Evolutionary conservation across 192 early-diverging fungal genomes (phyloP).

Genomic region (Entomortierella beljakovae): DNA sequence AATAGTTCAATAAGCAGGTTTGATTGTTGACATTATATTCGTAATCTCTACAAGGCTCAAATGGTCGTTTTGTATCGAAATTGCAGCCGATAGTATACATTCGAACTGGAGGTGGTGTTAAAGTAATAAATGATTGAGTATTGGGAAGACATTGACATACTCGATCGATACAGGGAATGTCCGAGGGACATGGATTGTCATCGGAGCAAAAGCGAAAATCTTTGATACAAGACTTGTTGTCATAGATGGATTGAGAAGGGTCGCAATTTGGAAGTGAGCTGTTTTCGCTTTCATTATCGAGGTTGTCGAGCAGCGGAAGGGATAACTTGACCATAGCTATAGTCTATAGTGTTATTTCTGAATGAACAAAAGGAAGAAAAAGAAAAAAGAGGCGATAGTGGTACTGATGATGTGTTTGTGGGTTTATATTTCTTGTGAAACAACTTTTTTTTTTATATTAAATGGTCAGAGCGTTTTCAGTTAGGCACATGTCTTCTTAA

Average conservation of each 20-base stretch:
- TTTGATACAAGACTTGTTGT: constrained; percentile 32
- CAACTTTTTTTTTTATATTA: too few relatives aligned
- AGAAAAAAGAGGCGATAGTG: background rate
- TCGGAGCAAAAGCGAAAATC: constrained; percentile 50
- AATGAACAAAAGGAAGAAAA: background rate
- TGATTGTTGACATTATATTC: constrained; percentile 30
- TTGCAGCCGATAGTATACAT: constrained; percentile 52
- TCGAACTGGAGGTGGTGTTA: constrained; percentile 35
- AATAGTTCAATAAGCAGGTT: constrained; percentile 48
- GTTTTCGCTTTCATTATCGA: constrained; percentile 30
- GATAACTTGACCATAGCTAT: constrained; percentile 36
- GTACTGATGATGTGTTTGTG: background rate
- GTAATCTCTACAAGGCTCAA: constrained; percentile 26
- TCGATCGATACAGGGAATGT: constrained; percentile 43
- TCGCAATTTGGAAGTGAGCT: constrained; percentile 26
- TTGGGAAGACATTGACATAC: constrained; percentile 50
- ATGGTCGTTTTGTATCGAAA: constrained; percentile 29
- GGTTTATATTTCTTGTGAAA: background rate
- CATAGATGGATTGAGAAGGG: constrained; percentile 49
- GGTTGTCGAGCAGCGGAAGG: constrained; percentile 40
- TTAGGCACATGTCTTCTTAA: background rate
- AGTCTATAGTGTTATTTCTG: background rate
- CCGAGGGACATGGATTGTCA: constrained; percentile 47
- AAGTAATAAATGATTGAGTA: constrained; percentile 27
- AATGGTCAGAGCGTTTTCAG: background rate